Evolutionary conservation across 305 asterid genomes (phyloP), one percentile per base, ranked within the genome.

Genomic region (Solanum aculeatissimum): DNA sequence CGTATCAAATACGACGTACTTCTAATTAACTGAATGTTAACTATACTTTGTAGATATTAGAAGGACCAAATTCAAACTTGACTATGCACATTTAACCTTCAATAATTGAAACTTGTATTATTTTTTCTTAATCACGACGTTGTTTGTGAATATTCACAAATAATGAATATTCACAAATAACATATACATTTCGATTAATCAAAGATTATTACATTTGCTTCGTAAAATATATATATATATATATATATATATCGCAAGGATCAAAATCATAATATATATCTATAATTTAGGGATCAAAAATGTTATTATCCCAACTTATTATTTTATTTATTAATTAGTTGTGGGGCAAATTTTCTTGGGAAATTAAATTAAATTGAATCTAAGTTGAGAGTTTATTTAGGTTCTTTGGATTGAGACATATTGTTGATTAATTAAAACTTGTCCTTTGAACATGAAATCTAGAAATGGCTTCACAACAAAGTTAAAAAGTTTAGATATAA

Each of bases 341-440:
- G 49, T 78, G 68, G 83, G 65, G 19, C 32, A 83, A 83, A 19
- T 78, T 88, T 69, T 92, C 87, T 88, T 86, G 92, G 88, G 80
- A 70, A 85, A 88, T 80, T 81, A 70, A 85, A 88, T 80, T 81
- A 83, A 86, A 18, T 57, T 69, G 80, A 65, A 57, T 84, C 83
- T 88, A 55, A 53, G 54, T 45, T 77, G 32, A 74, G 84, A 40
- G 32, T 72, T 27, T 32, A 53, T 83, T 78, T 83, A 83, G 84
- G 84, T 90, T 91, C 92, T 63, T 82, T 85, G 93, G 87, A 89
- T 88, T 77, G 86, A 88, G 80, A 38, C 84, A 70, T 83, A 60
- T 60, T 23, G 15, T 60, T 60, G 29, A 40, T 47, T 60, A 66
- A 68, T 68, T 68, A 68, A 29, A 80, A 82, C 27, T 45, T 62